Evolutionary conservation across 2,329 filamentous ascomycete species (phyloP).

Genomic region (Lithohypha guttulata): DNA sequence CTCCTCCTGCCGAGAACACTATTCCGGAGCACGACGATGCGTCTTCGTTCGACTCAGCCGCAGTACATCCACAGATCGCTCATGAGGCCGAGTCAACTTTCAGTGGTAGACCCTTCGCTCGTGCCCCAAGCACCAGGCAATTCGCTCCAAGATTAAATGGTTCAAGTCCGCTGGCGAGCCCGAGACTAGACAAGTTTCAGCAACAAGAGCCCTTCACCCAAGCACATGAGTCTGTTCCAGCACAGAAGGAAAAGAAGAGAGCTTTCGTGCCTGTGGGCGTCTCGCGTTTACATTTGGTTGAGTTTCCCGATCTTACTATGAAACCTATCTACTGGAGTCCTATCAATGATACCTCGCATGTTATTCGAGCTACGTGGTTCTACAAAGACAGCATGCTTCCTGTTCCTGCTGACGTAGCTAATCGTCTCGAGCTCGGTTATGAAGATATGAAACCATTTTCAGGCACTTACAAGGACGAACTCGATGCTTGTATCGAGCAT

Average conservation of each 20-base stretch:
- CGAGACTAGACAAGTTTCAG: constrained; percentile 11
- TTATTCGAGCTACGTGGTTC: constrained; percentile 89
- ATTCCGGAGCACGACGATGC: constrained; percentile 4
- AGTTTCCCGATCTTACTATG: constrained; percentile 74
- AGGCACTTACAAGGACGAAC: constrained; percentile 83
- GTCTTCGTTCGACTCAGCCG: not conserved
- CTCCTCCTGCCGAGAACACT: not conserved
- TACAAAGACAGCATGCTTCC: constrained; percentile 93
- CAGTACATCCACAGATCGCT: not conserved
- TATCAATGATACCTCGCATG: constrained; percentile 73
- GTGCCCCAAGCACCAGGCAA: constrained; percentile 27
- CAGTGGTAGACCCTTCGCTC: constrained; percentile 39
- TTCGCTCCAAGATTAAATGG: constrained; percentile 11
- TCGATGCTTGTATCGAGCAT: constrained; percentile 81
- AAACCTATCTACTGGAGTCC: constrained; percentile 97
- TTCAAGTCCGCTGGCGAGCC: constrained; percentile 9
- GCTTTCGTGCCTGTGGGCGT: constrained; percentile 70
- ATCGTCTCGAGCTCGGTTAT: constrained; percentile 87
- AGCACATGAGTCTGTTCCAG: not conserved
- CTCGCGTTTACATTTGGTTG: constrained; percentile 81
- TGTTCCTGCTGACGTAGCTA: constrained; percentile 73
- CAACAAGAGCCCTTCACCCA: not conserved
- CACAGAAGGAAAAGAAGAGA: constrained; percentile 27
- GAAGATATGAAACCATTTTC: constrained; percentile 78
- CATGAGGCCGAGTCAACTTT: constrained; percentile 26